A percentile compares a stretch with the other conserved stretches of the same genome.
Conservation (phyloP, 345 rosid species). For the Bretschneidera sinensis region DNA sequence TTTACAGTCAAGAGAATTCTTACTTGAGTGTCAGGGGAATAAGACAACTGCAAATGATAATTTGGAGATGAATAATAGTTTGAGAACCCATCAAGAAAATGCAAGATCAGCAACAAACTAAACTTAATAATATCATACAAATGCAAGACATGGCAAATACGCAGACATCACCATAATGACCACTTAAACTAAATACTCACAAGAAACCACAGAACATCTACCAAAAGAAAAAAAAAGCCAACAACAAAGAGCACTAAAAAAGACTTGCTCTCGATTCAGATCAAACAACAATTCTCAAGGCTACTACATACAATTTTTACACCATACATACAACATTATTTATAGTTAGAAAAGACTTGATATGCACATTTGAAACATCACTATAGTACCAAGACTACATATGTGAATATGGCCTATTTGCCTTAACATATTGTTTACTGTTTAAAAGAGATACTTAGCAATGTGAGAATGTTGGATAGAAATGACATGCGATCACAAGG, state of each 20-base stretch:
- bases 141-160: background rate
- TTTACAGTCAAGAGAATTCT: constrained; percentile 25
- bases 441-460: background rate
- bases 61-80: constrained; percentile 72
- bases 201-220: background rate
- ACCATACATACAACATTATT: too few species aligned
- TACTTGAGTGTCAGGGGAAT: constrained; percentile 85
- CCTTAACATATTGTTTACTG: background rate
- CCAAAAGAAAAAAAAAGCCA: too few species aligned
- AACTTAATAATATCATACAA: too few species aligned
- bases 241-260: background rate
- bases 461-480: too few species aligned
- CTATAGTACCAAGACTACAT: background rate
- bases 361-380: background rate
- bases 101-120: constrained; percentile 26
- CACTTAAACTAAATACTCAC: too few species aligned
- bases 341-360: background rate
- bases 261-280: background rate
- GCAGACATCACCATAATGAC: background rate
- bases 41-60: constrained; percentile 86
- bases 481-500: too few species aligned
- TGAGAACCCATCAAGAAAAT: constrained; percentile 93
- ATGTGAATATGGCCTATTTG: background rate
- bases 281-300: background rate
- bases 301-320: background rate